Evolutionary conservation across 1,139 yeast species (phyloP).

Genomic region (Magnusiomyces fungicola): DNA sequence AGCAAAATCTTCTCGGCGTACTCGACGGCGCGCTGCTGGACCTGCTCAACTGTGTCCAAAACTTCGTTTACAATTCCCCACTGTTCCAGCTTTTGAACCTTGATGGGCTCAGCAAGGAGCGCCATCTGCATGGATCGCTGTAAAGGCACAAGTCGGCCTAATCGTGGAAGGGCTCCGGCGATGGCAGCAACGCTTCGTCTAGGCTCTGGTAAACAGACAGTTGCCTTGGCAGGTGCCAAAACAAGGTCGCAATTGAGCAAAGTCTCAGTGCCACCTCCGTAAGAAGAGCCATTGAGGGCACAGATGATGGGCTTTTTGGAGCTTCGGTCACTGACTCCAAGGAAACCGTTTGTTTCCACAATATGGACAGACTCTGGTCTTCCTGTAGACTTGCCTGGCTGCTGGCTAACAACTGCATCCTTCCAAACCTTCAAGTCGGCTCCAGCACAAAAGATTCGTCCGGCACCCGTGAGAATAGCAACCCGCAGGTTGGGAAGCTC

Average conservation of each 20-base stretch:
- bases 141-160: constrained; percentile 24
- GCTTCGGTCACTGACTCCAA: constrained; percentile 28
- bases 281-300: constrained; percentile 29
- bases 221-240: constrained; percentile 25
- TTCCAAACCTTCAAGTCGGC: constrained; percentile 28
- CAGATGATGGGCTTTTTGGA: constrained; percentile 29
- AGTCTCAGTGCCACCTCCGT: constrained; percentile 32
- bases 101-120: constrained; percentile 28
- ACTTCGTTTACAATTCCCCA: constrained; percentile 30
- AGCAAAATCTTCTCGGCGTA: constrained; percentile 23
- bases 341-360: constrained; percentile 22
- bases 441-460: constrained; percentile 29
- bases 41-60: constrained; percentile 22
- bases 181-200: constrained; percentile 30
- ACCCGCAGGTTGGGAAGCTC: constrained; percentile 22
- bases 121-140: constrained; percentile 30
- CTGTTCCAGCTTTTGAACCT: constrained; percentile 23
- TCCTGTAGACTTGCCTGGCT: constrained; percentile 4
- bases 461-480: constrained; percentile 29
- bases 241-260: constrained; percentile 30
- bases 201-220: constrained; percentile 28
- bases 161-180: constrained; percentile 32
- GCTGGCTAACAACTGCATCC: constrained; percentile 4
- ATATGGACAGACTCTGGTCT: neutral
- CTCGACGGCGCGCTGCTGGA: constrained; percentile 25